Evolutionary conservation across 2,329 filamentous ascomycete genomes (phyloP).

Genomic region (Davidsoniella neocaledoniae): DNA sequence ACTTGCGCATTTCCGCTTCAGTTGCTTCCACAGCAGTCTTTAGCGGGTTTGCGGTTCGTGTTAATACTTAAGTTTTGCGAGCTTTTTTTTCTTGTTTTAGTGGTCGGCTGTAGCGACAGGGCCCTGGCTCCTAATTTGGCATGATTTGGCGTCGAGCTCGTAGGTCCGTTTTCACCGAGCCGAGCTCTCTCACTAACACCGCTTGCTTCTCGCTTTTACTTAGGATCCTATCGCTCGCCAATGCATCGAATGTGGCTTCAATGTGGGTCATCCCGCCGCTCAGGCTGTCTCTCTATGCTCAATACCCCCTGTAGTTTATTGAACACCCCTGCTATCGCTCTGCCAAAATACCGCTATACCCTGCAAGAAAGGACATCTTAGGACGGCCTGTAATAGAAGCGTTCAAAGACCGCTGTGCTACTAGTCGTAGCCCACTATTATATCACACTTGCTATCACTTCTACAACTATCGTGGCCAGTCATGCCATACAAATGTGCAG

Average conservation of each 20-base stretch:
- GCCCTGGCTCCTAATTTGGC: neutral
- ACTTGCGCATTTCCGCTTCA: neutral
- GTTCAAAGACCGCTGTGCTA: no score
- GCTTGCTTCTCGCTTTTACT: neutral
- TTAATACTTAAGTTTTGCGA: neutral
- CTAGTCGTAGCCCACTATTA: no score
- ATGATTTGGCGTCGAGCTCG: neutral
- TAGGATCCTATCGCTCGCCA: constrained; percentile 24
- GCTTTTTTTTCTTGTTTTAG: neutral
- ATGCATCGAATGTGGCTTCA: constrained; percentile 77
- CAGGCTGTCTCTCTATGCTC: neutral
- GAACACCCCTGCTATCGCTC: no score
- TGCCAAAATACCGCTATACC: no score
- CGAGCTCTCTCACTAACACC: constrained; percentile 7
- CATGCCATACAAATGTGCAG: no score
- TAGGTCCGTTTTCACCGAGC: constrained; percentile 6
- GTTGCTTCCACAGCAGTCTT: neutral
- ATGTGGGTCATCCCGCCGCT: constrained; percentile 33
- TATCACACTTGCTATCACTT: no score
- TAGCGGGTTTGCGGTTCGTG: neutral
- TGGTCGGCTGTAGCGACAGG: neutral
- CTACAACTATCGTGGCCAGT: no score
- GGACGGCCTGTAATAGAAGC: no score
- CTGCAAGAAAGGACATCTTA: no score
- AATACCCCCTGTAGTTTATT: neutral